Percentiles rank a stretch among this genome's conserved stretches.
These are phyloP conservation scores for Grigorovia transvaalensis DNA, from an alignment of 805 yeast species.

Conservation along the genomic window DNA sequence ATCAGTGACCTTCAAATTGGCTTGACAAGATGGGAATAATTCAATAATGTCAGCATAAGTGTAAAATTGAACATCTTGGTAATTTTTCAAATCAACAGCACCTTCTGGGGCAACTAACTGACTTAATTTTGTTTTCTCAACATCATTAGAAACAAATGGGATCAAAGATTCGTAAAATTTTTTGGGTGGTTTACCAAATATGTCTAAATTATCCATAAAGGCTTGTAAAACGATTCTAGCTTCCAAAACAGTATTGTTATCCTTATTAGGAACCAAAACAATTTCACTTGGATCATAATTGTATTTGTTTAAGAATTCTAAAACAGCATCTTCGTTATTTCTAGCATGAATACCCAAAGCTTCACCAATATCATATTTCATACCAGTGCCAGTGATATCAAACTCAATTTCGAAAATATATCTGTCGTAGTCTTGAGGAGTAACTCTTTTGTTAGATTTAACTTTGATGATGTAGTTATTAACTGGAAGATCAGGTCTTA, in stretches of 20 bases:
- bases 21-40: constrained; percentile 53
- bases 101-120: constrained; percentile 69
- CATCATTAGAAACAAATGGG: constrained; percentile 57
- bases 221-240: constrained; percentile 76
- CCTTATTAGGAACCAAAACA: constrained; percentile 62
- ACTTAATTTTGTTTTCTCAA: constrained; percentile 51
- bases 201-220: constrained; percentile 68
- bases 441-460: constrained; percentile 82
- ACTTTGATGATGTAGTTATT: constrained; percentile 81
- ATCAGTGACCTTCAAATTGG: constrained; percentile 63
- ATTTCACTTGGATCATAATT: constrained; percentile 61
- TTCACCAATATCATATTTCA: constrained; percentile 90
- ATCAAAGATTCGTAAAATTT: constrained; percentile 81
- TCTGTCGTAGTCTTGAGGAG: constrained; percentile 83
- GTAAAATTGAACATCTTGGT: constrained; percentile 73
- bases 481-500: constrained; percentile 87
- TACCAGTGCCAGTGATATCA: constrained; percentile 81
- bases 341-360: constrained; percentile 93
- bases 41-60: constrained; percentile 74
- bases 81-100: constrained; percentile 71
- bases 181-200: constrained; percentile 94
- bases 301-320: constrained; percentile 57
- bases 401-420: constrained; percentile 95
- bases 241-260: constrained; percentile 46
- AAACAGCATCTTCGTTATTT: constrained; percentile 57